These are phyloP conservation scores for Amanita molliuscula DNA, from an alignment of 768 basidiomycete genomes.

Conservation along the genomic window DNA sequence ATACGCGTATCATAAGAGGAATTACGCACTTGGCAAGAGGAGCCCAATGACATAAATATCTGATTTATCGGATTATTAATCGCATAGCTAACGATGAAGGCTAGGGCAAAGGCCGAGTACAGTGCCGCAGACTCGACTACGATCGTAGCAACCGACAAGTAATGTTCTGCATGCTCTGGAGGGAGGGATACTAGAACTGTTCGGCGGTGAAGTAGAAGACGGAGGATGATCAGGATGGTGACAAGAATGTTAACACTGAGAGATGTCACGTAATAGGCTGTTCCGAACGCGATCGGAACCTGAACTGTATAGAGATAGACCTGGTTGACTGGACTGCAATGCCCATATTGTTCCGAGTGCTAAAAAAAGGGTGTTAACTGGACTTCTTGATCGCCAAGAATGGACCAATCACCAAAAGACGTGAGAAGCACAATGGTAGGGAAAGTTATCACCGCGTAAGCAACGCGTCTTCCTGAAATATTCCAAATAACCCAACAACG, in stretches of 20 bases:
- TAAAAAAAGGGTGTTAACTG: constrained; percentile 8
- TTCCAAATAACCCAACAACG: constrained; percentile 25
- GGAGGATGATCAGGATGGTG: constrained; percentile 21
- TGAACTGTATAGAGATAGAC: constrained; percentile 26
- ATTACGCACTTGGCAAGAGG: constrained; percentile 23
- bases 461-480: constrained; percentile 17
- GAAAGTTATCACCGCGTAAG: constrained; percentile 20
- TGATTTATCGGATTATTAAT: constrained; percentile 28
- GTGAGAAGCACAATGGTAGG: constrained; percentile 26
- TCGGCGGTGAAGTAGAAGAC: constrained; percentile 19
- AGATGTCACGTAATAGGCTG: constrained; percentile 20
- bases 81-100: constrained; percentile 32
- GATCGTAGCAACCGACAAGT: constrained; percentile 20
- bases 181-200: constrained; percentile 19
- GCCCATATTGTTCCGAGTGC: constrained; percentile 33
- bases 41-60: constrained; percentile 24
- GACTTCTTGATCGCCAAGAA: not conserved
- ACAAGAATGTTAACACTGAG: constrained; percentile 28
- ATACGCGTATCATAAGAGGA: not conserved
- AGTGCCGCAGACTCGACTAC: constrained; percentile 32
- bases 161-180: constrained; percentile 19
- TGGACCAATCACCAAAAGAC: constrained; percentile 26
- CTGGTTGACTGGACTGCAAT: constrained; percentile 30
- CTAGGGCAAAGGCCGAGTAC: constrained; percentile 28
- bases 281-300: constrained; percentile 22